Conservation (phyloP, 1,284 basidiomycete genomes). For the Stygiomarasmius scandens region DNA sequence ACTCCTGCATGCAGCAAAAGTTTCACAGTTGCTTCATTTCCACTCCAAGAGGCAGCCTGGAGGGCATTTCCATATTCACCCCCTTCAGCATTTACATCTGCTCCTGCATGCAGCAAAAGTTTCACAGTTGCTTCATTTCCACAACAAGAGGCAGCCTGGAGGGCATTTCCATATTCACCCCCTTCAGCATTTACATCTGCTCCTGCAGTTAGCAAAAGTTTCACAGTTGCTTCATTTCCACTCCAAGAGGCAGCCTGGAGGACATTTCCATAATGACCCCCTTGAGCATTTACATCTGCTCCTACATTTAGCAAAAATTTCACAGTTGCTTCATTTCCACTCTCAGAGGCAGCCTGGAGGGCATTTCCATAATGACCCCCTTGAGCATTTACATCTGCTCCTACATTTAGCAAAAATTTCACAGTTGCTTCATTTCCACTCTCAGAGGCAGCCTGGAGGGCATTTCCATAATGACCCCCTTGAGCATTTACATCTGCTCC, state of each 20-base stretch:
- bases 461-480: too few species aligned
- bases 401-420: background rate
- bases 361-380: too few species aligned
- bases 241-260: constrained; percentile 6
- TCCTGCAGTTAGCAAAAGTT: constrained; percentile 1
- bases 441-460: background rate
- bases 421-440: too few species aligned
- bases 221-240: background rate
- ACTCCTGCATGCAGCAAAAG: too few species aligned
- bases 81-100: constrained; percentile 13
- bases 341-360: constrained; percentile 2
- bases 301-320: background rate
- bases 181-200: background rate
- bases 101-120: constrained; percentile 8
- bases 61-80: constrained; percentile 15
- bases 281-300: background rate
- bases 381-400: background rate
- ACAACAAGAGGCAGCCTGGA: constrained; percentile 10
- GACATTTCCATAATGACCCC: background rate
- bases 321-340: constrained; percentile 1
- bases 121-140: constrained; percentile 11
- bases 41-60: constrained; percentile 9
- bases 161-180: constrained; percentile 4
- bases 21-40: constrained; percentile 10
- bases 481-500: constrained; percentile 4